Evolutionary conservation across 306 rosid genomes (phyloP).

Genomic region (Inga leiocalycina): DNA sequence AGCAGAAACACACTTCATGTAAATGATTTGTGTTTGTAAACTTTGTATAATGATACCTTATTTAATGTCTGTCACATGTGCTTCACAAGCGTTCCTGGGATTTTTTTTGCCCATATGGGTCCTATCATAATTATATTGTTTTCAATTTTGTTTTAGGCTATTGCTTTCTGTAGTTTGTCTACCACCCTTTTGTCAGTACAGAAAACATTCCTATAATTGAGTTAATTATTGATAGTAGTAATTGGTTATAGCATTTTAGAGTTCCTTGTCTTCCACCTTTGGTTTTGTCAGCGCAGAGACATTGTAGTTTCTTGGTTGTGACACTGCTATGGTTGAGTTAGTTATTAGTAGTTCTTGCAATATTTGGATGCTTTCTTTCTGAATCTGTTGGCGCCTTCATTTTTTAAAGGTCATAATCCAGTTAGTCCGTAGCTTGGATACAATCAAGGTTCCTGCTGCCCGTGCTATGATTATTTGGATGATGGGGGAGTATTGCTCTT

Average conservation of each 20-base stretch:
- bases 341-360: constrained; percentile 20
- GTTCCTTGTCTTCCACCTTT: neutral
- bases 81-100: neutral
- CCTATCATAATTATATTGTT: neutral
- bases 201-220: neutral
- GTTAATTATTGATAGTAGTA: constrained; percentile 7
- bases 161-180: neutral
- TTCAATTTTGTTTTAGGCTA: neutral
- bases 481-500: constrained; percentile 87
- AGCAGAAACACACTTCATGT: neutral
- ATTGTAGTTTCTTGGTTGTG: neutral
- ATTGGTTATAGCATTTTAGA: neutral
- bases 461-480: constrained; percentile 94
- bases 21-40: neutral
- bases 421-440: constrained; percentile 75
- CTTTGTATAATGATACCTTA: neutral
- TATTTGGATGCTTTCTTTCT: constrained; percentile 23
- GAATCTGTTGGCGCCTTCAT: constrained; percentile 30
- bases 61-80: neutral
- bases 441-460: constrained; percentile 80
- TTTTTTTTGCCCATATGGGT: neutral
- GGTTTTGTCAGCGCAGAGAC: neutral
- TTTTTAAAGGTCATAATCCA: constrained; percentile 74
- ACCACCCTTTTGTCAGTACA: neutral
- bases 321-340: constrained; percentile 14